Base-by-base conservation (phyloP, 2,329 filamentous ascomycete genomes). In the Colletotrichum ledebouriae region DNA sequence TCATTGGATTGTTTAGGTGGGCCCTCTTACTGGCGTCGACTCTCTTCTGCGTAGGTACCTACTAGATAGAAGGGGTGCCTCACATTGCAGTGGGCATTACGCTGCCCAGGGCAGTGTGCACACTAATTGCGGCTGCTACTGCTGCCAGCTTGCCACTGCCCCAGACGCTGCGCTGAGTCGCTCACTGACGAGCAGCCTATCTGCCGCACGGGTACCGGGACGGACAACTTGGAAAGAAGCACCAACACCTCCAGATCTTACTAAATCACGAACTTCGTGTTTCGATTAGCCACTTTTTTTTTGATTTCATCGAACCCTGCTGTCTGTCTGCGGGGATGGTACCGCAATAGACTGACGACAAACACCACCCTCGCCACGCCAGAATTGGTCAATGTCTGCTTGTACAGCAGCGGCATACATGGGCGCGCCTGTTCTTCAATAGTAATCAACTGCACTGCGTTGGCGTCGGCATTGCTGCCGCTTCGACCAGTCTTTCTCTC, bases 381-480 rank as follows among this genome's bases (percentile, higher is more conserved):
- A 33, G 42, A 12, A 53, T 53, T 41, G 22, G 57, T 67, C 50
- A 67, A 69, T 69, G 63, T 69, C 52, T 67, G 63, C 57, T 33
- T 46, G 57, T 44, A 41, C 47, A 2, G 44, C 29, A 62, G 57
- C 63, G 52, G 63, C 50, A 67, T 67, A 57, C 50, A 69, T 69
- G 67, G 67, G 67, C 57, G 22, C 63, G 20, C 57, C 56, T 58
- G 55, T 52, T 53, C 62, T 69, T 67, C 63, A 11, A 69, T 67
- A 69, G 57, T 55, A 50, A 58, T 63, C 57, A n/a, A 62, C 39
- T 58, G 52, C 47, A 56, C 56, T 64, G 61, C 59, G n/a, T 61
- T 61, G 49, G 59, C 39, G 29, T 62, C 25, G 42, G 50, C 25
- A 11, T 58, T 67, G 64, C 59, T 44, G 55, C 59, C 13, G 22